These are phyloP conservation scores for Zelopaecilomyces penicillatus DNA, from an alignment of 2,329 filamentous ascomycete genomes.

Conservation along the genomic window DNA sequence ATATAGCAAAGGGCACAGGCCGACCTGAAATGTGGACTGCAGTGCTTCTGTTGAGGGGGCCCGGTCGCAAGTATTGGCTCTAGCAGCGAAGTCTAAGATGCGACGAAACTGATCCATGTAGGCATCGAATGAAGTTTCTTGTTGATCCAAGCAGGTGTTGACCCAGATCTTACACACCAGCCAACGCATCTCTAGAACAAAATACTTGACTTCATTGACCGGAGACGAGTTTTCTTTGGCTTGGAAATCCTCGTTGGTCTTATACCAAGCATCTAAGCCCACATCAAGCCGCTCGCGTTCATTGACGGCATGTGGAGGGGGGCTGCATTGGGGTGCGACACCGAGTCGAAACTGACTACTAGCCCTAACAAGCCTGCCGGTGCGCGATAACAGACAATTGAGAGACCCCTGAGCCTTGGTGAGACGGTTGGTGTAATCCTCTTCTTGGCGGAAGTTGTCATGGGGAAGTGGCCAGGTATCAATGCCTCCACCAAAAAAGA, in stretches of 20 bases:
- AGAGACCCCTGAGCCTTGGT: conserved; percentile 23
- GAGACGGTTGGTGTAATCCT: conserved; percentile 6
- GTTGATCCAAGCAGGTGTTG: conserved; percentile 17
- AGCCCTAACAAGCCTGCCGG: conserved; percentile 21
- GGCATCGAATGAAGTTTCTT: conserved; percentile 28
- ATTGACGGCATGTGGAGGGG: conserved; percentile 12
- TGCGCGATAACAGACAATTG: conserved; percentile 18
- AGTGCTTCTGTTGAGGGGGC: background rate
- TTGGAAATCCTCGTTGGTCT: conserved; percentile 16
- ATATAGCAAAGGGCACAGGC: conserved; percentile 29
- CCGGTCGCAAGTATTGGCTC: conserved; percentile 7
- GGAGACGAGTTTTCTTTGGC: background rate
- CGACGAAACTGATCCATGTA: conserved; percentile 20
- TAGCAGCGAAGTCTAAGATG: conserved; percentile 20
- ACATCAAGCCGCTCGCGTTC: conserved; percentile 15
- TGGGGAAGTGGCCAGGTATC: conserved; percentile 6
- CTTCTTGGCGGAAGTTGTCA: background rate
- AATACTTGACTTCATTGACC: conserved; percentile 5
- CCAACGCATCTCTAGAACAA: conserved; percentile 23
- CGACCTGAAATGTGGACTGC: conserved; percentile 34
- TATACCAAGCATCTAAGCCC: conserved; percentile 21
- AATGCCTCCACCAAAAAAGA: conserved; percentile 24
- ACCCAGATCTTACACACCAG: conserved; percentile 26
- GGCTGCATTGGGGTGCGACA: conserved; percentile 5
- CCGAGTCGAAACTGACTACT: conserved; percentile 19